Conservation (phyloP, 805 yeast species). For the Cyberlindnera amylophila region DNA sequence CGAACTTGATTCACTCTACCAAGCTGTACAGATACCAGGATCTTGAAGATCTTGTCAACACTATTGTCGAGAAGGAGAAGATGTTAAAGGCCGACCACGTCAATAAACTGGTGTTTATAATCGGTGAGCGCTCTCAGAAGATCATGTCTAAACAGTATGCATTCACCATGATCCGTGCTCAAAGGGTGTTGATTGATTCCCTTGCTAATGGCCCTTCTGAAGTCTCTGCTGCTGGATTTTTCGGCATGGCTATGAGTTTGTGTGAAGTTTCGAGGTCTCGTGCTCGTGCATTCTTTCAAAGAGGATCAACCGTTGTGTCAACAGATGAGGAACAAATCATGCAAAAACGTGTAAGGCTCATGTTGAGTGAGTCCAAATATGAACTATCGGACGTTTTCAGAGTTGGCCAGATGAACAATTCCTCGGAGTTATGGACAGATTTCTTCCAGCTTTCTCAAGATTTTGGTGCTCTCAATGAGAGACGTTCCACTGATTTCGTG, state of each 20-base stretch:
- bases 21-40: slow-evolving; percentile 13
- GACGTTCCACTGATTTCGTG: slow-evolving; percentile 3
- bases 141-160: slow-evolving; percentile 11
- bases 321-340: slow-evolving; percentile 9
- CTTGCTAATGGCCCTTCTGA: not conserved
- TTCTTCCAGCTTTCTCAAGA: slow-evolving; percentile 10
- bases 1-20: slow-evolving; percentile 12
- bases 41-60: slow-evolving; percentile 3
- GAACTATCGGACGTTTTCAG: slow-evolving; percentile 4
- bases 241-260: slow-evolving; percentile 15
- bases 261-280: slow-evolving; percentile 7
- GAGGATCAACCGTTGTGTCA: not conserved
- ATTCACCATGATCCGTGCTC: slow-evolving; percentile 8
- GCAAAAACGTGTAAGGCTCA: slow-evolving; percentile 1
- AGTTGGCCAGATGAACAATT: too few relatives aligned
- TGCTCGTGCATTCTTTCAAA: slow-evolving; percentile 7
- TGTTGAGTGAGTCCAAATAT: slow-evolving; percentile 2
- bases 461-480: slow-evolving; percentile 1
- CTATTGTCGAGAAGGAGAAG: slow-evolving; percentile 7
- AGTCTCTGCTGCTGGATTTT: slow-evolving; percentile 8
- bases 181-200: slow-evolving; percentile 9
- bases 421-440: slow-evolving; percentile 8
- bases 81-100: slow-evolving; percentile 1
- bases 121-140: slow-evolving; percentile 7
- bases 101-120: slow-evolving; percentile 10